These are phyloP conservation scores for Cyclotella cryptica DNA, from an alignment of 108 stramenopile species.

Conservation along the genomic window DNA sequence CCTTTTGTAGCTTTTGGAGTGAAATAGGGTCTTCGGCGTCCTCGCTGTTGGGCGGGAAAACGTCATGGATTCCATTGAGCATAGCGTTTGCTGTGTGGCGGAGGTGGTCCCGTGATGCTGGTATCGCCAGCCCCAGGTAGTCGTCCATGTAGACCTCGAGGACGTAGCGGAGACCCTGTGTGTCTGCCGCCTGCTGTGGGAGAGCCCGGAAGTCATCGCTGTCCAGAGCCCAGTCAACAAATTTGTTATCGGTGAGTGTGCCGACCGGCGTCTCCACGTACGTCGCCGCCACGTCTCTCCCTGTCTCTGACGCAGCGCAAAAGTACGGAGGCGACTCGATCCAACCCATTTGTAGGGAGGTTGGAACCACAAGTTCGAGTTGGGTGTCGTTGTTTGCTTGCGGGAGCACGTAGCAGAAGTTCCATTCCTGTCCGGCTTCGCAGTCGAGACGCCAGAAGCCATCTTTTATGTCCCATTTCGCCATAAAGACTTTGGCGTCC, in stretches of 20 bases:
- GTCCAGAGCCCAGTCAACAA: too few relatives aligned
- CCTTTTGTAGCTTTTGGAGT: slow-evolving; percentile 1
- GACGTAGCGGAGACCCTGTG: too few relatives aligned
- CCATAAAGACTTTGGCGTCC: background rate
- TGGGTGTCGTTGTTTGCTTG: background rate
- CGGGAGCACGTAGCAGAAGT: slow-evolving; percentile 2
- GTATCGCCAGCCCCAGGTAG: slow-evolving; percentile 7
- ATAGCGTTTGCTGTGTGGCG: background rate
- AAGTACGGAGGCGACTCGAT: slow-evolving; percentile 9
- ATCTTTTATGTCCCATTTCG: slow-evolving; percentile 9
- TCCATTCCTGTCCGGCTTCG: slow-evolving; percentile 18
- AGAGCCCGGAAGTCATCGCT: too few relatives aligned
- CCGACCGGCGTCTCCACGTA: background rate
- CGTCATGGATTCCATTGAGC: slow-evolving; percentile 13
- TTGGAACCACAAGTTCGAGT: slow-evolving; percentile 4
- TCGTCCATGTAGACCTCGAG: too few relatives aligned
- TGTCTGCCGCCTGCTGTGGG: too few relatives aligned
- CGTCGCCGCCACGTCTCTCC: slow-evolving; percentile 26
- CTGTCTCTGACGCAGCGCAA: slow-evolving; percentile 21
- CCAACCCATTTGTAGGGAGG: slow-evolving; percentile 5
- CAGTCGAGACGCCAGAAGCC: slow-evolving; percentile 14
- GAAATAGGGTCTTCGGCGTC: slow-evolving; percentile 34
- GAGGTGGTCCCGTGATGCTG: background rate
- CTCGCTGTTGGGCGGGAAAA: background rate
- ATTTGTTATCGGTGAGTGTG: too few relatives aligned